Base-by-base conservation (phyloP, 305 asterid species). In the Solanum hybrid region DNA sequence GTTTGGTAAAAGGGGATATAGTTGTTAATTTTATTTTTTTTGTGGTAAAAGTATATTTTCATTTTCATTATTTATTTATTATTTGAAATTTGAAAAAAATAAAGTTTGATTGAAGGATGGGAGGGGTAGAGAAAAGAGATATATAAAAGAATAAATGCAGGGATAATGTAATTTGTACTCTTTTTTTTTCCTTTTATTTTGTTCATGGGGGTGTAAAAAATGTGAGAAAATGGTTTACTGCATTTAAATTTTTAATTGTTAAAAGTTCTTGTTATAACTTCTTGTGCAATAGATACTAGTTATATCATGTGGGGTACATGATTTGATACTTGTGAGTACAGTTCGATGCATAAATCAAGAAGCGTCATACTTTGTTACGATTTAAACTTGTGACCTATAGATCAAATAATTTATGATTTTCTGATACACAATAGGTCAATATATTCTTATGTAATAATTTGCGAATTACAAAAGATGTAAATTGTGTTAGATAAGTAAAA, bases 11-110 rank as follows among this genome's bases (percentile, higher is more conserved):
- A 6, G 93, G 89, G 73, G 89, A 39, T 75, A 92, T 89, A 29
- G 78, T 84, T 82, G 90, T 45, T 72, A 90, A 80, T 87, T 88
- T 88, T 14, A 3, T 39, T 39, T 87, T 84, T 76, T 91, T 84
- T 88, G 91, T 27, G 24, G 87, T 92, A 41, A 86, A 90, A 87
- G 94, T 90, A 92, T 91, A 82, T 82, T 88, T 90, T 93, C 88
- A 72, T 79, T 87, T 91, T 92, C 73, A 92, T 92, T 93, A 94
- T 94, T 95, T 94, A 93, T 95, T 95, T 93, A 92, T 94, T 95
- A 94, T 90, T 84, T 45, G 87, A 45, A 17, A 93, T 93, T 79
- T 34, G 31, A 34, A 90, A 90, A 90, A 93, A 90, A 92, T 92
- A 92, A 91, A 91, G 39, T 90, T 75, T 79, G 79, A 85, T 89